Base-by-base conservation (phyloP, 2,329 filamentous ascomycete species). In the Chaetomiaceae sp. region DNA sequence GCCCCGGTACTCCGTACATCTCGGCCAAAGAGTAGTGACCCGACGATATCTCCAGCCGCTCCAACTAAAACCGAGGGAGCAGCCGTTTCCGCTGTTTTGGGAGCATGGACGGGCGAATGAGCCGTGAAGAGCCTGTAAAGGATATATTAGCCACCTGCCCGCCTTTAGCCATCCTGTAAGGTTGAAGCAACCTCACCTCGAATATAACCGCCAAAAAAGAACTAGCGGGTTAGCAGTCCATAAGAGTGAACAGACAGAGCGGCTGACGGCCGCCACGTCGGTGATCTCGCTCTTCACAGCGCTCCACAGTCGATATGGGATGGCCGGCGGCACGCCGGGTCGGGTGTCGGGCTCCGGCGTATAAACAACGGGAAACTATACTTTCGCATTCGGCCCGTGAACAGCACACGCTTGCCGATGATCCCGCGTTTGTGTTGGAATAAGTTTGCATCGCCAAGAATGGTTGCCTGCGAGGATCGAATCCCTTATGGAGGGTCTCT, bases 71-170 rank as follows among this genome's bases (percentile, higher is more conserved):
- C 20, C 27, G 31, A 17, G 22, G 36, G 27, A 40, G 38, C 8
- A 45, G 20, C 22, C n/a, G 42, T 22, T 51, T 27, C 51, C 42
- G 27, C 23, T 22, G 43, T 22, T 20, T 20, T 33, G 43, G 46
- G 14, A 44, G 17, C 15, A 15, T 17, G 27, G 44, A 51, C 25
- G 25, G 51, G 33, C 55, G 55, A 62, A 60, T 61, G 39, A 40
- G 17, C 14, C 5, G 39, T 22, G 49, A 54, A 58, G 42, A 58
- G 55, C 45, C 56, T 54, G 55, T 60, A 39, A 29, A 51, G 54
- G 53, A 56, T 60, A 60, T 57, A 59, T 64, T 63, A 59, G 43
- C 60, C 52, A 59, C 54, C 45, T 43, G 51, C 11, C 22, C 29
- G 43, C 14, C 51, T 61, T 59, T 60, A 63, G 53, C 58, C 59